These are phyloP conservation scores for Diaporthe ilicicola DNA, from an alignment of 2,329 filamentous ascomycete genomes.

Conservation along the genomic window DNA sequence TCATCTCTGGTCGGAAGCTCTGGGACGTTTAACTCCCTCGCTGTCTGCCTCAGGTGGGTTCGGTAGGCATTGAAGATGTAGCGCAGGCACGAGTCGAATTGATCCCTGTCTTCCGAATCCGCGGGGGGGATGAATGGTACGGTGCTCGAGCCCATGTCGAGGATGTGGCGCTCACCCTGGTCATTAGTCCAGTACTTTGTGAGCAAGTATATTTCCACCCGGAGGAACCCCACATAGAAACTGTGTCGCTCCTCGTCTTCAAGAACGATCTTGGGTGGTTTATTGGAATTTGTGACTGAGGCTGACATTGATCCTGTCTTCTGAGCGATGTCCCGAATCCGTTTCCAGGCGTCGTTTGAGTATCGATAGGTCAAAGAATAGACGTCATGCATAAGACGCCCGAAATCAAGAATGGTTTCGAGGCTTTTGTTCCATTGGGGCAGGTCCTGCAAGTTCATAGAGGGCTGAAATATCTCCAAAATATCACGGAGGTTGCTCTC, in stretches of 20 bases:
- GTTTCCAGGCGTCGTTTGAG: not conserved
- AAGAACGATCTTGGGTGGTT: not conserved
- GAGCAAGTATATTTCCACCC: slow-evolving; percentile 1
- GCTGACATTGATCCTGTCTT: not conserved
- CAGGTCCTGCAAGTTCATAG: rapidly evolving
- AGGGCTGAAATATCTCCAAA: no score
- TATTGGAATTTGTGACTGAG: not conserved
- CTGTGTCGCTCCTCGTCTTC: rapidly evolving
- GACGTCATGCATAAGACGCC: not conserved
- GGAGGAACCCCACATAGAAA: not conserved
- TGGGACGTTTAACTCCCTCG: not conserved
- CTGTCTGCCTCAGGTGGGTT: not conserved
- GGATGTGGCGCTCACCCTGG: not conserved
- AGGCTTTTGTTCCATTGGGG: not conserved
- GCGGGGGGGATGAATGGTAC: not conserved
- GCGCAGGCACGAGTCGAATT: slow-evolving; percentile 13
- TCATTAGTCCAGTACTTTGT: not conserved
- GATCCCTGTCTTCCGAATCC: no score
- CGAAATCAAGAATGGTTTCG: not conserved
- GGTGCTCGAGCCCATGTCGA: not conserved
- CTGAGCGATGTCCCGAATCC: not conserved
- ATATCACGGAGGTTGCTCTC: not conserved
- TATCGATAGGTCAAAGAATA: not conserved
- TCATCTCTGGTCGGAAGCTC: not conserved
- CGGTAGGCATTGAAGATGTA: slow-evolving; percentile 17